phyloP scores from a whole-genome alignment of 768 basidiomycete genomes.

The Sporobolomyces phaffii region DNA sequence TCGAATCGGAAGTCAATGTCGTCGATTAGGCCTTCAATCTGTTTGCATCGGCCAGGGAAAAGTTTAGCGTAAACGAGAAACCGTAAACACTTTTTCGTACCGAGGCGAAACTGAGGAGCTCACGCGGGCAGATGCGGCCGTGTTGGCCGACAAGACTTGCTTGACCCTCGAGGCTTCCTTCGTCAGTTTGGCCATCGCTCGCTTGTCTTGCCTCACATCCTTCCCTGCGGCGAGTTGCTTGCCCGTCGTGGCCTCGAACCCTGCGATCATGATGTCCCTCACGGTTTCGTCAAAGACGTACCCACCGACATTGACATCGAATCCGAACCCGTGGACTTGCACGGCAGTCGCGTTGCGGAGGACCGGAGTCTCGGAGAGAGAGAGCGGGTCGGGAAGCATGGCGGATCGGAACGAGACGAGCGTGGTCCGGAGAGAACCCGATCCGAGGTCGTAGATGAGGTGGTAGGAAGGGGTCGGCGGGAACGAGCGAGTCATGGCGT shows the following conservation, averaged over 20 bases:
- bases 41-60: too few species aligned
- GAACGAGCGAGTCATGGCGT: slow-evolving; percentile 92
- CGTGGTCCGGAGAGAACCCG: slow-evolving; percentile 71
- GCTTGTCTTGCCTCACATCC: slow-evolving; percentile 57
- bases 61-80: too few species aligned
- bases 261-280: slow-evolving; percentile 68
- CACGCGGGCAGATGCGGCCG: slow-evolving; percentile 67
- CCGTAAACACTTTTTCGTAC: too few species aligned
- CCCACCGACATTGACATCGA: slow-evolving; percentile 68
- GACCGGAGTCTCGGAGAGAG: slow-evolving; percentile 44
- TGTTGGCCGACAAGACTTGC: slow-evolving; percentile 85
- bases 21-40: slow-evolving; percentile 82
- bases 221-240: slow-evolving; percentile 45
- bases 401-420: slow-evolving; percentile 60
- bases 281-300: slow-evolving; percentile 77
- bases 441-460: slow-evolving; percentile 89
- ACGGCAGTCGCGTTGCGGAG: slow-evolving; percentile 51
- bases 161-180: slow-evolving; percentile 91
- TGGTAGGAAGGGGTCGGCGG: slow-evolving; percentile 66
- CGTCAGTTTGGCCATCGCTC: slow-evolving; percentile 86
- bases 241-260: slow-evolving; percentile 65
- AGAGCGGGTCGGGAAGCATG: slow-evolving; percentile 50
- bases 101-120: too few species aligned
- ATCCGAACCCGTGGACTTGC: slow-evolving; percentile 72
- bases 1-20: slow-evolving; percentile 85